phyloP scores from a whole-genome alignment of 2,329 filamentous ascomycete species.

The Aspergillus luchuensis region DNA sequence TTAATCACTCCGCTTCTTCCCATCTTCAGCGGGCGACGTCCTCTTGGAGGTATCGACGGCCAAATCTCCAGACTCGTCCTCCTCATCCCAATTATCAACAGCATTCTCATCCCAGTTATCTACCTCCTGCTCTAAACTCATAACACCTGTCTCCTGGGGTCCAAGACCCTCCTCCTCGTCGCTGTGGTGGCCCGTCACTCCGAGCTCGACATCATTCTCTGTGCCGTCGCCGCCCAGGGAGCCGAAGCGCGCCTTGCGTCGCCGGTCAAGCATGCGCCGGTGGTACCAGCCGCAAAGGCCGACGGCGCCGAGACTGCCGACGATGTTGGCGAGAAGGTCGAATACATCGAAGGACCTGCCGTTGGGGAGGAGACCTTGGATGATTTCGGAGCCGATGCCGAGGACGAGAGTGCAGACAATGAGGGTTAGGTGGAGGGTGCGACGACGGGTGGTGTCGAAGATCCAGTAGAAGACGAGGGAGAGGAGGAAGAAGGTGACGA shows the following conservation, averaged over 20 bases:
- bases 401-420: slow-evolving; percentile 71
- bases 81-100: slow-evolving; percentile 66
- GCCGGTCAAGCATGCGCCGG: slow-evolving; percentile 89
- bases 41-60: slow-evolving; percentile 25
- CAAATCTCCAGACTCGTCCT: slow-evolving; percentile 42
- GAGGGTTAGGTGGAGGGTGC: slow-evolving; percentile 80
- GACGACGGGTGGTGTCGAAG: slow-evolving; percentile 83
- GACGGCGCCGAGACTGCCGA: slow-evolving; percentile 72
- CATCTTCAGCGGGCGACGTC: slow-evolving; percentile 23
- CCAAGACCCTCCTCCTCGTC: slow-evolving; percentile 38
- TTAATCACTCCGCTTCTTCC: slow-evolving; percentile 38
- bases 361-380: slow-evolving; percentile 68
- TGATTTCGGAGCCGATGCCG: slow-evolving; percentile 59
- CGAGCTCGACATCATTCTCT: slow-evolving; percentile 71
- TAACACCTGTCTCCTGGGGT: slow-evolving; percentile 67
- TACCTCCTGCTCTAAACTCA: slow-evolving; percentile 73
- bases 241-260: slow-evolving; percentile 72
- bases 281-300: slow-evolving; percentile 88
- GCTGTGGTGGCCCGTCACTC: slow-evolving; percentile 51
- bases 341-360: slow-evolving; percentile 73
- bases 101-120: slow-evolving; percentile 94
- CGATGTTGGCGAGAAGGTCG: slow-evolving; percentile 84
- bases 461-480: slow-evolving; percentile 94
- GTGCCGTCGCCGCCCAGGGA: slow-evolving; percentile 58
- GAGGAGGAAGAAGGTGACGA: slow-evolving; percentile 84